Evolutionary conservation across 1,284 basidiomycete genomes (phyloP), one percentile per base, ranked within the genome.

Genomic region (Meripilus lineatus): DNA sequence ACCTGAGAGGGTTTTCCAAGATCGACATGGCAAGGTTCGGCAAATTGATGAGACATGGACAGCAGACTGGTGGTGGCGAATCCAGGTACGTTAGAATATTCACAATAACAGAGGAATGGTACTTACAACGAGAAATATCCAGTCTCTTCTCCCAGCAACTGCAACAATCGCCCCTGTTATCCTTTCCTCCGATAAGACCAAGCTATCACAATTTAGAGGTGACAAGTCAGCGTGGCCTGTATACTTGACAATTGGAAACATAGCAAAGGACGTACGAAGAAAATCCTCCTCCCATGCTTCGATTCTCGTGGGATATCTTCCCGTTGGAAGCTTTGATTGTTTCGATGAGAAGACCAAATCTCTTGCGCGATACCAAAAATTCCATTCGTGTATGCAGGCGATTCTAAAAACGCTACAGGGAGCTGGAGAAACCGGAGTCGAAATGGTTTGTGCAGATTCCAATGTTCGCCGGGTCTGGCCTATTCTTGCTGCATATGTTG

Each of bases 401-500:
- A 15, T 63, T 0, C 28, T 63, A 0, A 23, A 46, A 1, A 54
- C 51, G 0, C 44, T 59, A 1, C 22, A 42, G 2, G 38, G 49
- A 13, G 52, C 56, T 3, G 56, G 57, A 1, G 30, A 42, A 20
- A 24, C 48, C 3, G 59, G 59, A 0, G 45, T 62, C 0, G 22
- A 49, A 6, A 54, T 63, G 46, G 35, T 46, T 0, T 57, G 62
- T 26, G 49, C 40, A 0, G 54, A 65, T 49, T 51, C 53, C 0
- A 13, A 1, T 0, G 18, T 57, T 0, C 45, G 50, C 0, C 37
- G 4, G 0, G 40, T 62, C 17, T 56, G 40, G 18, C 55, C 58
- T 5, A 42, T 61, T 28, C 44, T 63, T 5, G 53, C 54, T 4
- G 48, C 51, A 2, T 61, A 59, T 39, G 25, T 61, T n/a, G 58